Base-by-base conservation (phyloP, 768 basidiomycete genomes). In the Pleurotus pulmonarius region DNA sequence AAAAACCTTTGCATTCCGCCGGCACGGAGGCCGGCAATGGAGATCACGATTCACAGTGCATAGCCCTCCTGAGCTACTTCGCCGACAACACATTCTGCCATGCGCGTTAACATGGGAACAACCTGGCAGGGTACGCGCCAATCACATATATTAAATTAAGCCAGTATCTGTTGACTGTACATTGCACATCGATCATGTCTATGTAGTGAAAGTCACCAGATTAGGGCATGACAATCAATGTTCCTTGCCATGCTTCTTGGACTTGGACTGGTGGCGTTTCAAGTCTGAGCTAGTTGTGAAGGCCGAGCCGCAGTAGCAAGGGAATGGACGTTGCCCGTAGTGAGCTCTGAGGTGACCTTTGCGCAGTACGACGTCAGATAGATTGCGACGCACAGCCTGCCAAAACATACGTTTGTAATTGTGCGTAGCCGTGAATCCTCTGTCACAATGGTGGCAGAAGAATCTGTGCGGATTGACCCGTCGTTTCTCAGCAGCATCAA, bases 221-320 rank as follows among this genome's bases (percentile, higher is more conserved):
- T 29, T 29, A 4, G 26, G 26, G 26, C 26, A 29, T 18, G 24
- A 47, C 7, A 25, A 47, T 25, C 5, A 18, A 20, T 22, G 22
- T 24, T 15, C 3, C 8, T 18, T 15, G 16, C 8, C 26, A 47
- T 47, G 46, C 24, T 6, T 25, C 15, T 24, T 20, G n/a, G 46
- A 22, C 5, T 25, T 18, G 16, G 20, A 18, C 20, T 47, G 46
- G 22, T 47, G 46, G 15, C 46, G 15, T 25, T 49, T 49, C 15
- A 49, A 16, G 26, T 49, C 48, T n/a, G 48, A 49, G n/a, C 37
- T 49, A 3, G 48, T 49, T 7, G 29, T 49, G 48, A 49, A 49
- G n/a, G 25, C 37, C 15, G 48, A 49, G 5, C 48, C 48, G 29
- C 48, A 49, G 13, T 34, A 9, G 37, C 48, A 49, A 20, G 16